Conservation (phyloP, 148 eudicot genomes). For the Persicaria maculosa region DNA sequence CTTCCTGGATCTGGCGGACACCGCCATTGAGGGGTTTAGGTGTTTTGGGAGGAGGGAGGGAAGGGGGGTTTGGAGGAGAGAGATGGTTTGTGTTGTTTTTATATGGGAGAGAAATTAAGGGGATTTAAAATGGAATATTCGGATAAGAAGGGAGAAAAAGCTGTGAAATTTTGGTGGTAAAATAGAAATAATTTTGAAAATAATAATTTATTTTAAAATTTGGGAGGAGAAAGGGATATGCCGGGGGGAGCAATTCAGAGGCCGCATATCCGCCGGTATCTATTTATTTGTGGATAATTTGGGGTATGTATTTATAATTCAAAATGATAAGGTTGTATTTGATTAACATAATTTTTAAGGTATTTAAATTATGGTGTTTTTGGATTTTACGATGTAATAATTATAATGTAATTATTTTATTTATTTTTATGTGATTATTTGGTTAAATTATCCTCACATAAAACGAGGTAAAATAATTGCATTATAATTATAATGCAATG, state of each 20-base stretch:
- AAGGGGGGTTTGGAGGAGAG: neutral
- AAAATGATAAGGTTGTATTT: too few species aligned
- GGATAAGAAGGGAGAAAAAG: neutral
- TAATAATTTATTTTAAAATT: neutral
- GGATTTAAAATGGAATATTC: conserved; percentile 4
- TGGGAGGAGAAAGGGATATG: conserved; percentile 3
- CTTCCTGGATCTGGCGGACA: conserved; percentile 28
- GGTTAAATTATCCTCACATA: too few species aligned
- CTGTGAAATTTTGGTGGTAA: neutral
- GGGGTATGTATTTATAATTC: too few species aligned
- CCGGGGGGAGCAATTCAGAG: neutral
- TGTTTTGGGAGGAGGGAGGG: neutral
- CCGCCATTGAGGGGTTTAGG: conserved; percentile 24
- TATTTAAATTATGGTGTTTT: too few species aligned
- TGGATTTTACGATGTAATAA: too few species aligned
- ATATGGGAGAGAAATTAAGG: neutral
- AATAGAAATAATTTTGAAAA: neutral
- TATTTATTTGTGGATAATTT: too few species aligned
- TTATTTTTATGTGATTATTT: too few species aligned
- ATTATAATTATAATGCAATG: too few species aligned
- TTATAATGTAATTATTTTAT: too few species aligned
- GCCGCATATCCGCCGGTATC: neutral
- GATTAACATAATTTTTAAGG: too few species aligned
- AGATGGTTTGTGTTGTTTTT: neutral
- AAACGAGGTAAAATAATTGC: too few species aligned